phyloP scores from a whole-genome alignment of 208 protist genomes.

The Acanthamoeba sp. region DNA sequence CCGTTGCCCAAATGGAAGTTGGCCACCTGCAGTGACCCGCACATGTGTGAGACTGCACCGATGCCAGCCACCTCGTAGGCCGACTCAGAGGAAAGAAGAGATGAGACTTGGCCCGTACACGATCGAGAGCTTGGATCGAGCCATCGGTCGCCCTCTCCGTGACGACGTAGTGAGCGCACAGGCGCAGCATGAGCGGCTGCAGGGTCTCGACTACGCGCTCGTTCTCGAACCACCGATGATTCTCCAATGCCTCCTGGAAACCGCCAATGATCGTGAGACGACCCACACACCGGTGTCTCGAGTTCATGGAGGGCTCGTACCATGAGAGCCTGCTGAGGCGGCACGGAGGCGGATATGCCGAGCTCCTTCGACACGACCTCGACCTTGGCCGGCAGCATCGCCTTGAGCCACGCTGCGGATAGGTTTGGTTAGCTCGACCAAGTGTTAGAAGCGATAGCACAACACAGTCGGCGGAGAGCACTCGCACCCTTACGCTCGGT shows the following conservation, averaged over 20 bases:
- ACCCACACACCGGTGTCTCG: too few species aligned
- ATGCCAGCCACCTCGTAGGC: not conserved
- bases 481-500: not conserved
- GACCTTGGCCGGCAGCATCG: not conserved
- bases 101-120: not conserved
- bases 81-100: not conserved
- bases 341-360: not conserved
- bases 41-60: not conserved
- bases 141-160: not conserved
- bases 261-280: not conserved
- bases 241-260: not conserved
- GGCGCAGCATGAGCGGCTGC: constrained; percentile 16
- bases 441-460: too few species aligned
- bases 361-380: constrained; percentile 21
- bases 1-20: constrained; percentile 82
- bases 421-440: not conserved
- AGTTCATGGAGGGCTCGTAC: not conserved
- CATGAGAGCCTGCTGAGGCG: not conserved
- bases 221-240: constrained; percentile 14
- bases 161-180: constrained; percentile 62
- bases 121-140: not conserved
- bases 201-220: not conserved
- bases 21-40: not conserved
- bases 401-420: not conserved
- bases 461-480: too few species aligned